Percentiles rank a stretch among this genome's conserved stretches.
Evolutionary conservation across 805 yeast species (phyloP).

Genomic region (Starmerella potacharoeniae): DNA sequence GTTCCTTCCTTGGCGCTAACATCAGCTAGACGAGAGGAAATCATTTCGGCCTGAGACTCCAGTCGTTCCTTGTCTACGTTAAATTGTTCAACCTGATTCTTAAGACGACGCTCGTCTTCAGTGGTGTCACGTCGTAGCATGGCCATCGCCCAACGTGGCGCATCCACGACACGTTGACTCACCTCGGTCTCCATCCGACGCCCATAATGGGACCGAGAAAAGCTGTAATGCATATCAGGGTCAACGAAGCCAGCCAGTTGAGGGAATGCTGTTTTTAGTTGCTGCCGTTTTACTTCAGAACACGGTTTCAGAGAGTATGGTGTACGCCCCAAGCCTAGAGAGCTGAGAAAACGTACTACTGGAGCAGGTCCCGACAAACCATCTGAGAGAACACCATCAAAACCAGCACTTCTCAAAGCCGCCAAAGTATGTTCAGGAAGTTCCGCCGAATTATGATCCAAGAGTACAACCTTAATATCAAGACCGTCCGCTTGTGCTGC

Average conservation of each 20-base stretch:
- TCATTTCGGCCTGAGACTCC: neutral
- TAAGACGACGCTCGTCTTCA: neutral
- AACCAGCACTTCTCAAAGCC: constrained; percentile 43
- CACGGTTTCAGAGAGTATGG: constrained; percentile 49
- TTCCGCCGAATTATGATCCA: constrained; percentile 19
- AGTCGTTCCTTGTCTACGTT: neutral
- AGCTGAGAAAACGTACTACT: constrained; percentile 37
- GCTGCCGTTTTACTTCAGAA: neutral
- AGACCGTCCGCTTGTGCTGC: constrained; percentile 31
- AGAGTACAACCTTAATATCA: constrained; percentile 12
- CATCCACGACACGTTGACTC: neutral
- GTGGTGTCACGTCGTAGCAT: constrained; percentile 5
- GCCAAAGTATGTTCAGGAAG: constrained; percentile 29
- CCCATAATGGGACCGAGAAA: constrained; percentile 10
- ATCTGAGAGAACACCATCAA: constrained; percentile 71
- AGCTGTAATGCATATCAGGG: neutral
- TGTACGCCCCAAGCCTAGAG: constrained; percentile 34
- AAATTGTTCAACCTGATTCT: neutral
- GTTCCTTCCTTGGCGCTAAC: neutral
- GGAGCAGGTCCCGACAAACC: constrained; percentile 58
- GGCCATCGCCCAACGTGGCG: constrained; percentile 3
- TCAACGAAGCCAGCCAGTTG: constrained; percentile 1
- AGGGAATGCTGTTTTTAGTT: neutral
- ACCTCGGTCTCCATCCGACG: neutral
- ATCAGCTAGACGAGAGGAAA: neutral